Evolutionary conservation across 208 protist genomes (phyloP).

Genomic region (Crithidia expoeki): DNA sequence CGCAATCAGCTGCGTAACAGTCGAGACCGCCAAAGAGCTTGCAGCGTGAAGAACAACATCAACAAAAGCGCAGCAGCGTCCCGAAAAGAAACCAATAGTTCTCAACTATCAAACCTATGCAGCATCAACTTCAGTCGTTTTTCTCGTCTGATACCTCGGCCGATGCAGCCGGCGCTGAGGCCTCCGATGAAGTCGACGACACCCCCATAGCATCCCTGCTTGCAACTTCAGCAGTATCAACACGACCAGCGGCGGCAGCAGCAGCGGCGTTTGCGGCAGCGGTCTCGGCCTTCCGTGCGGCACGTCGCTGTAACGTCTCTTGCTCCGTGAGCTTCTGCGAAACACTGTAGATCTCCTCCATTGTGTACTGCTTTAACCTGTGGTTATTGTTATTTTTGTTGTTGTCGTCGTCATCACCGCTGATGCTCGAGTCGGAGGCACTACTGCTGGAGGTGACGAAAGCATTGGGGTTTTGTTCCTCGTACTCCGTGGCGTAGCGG

Average conservation of each 20-base stretch:
- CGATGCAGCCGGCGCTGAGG: neutral
- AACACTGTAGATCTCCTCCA: slow-evolving; percentile 33
- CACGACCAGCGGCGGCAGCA: slow-evolving; percentile 5
- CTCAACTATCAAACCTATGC: neutral
- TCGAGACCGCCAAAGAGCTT: too few species aligned
- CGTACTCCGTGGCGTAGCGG: slow-evolving; percentile 43
- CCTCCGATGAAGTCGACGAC: neutral
- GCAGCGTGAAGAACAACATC: too few species aligned
- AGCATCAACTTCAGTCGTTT: neutral
- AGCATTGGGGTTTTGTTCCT: slow-evolving; percentile 14
- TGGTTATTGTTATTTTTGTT: neutral
- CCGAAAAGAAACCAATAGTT: neutral
- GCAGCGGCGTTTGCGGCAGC: neutral
- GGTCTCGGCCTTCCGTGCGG: neutral
- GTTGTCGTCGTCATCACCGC: slow-evolving; percentile 9
- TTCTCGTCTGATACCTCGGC: slow-evolving; percentile 13
- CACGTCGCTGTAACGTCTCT: slow-evolving; percentile 15
- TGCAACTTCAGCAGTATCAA: neutral
- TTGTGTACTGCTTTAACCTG: slow-evolving; percentile 15
- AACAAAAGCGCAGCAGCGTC: too few species aligned
- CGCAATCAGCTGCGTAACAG: too few species aligned
- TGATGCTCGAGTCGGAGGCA: slow-evolving; percentile 18
- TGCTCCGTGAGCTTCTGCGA: slow-evolving; percentile 23
- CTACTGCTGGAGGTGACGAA: slow-evolving; percentile 22
- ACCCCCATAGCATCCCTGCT: too few species aligned